phyloP scores from a whole-genome alignment of 768 basidiomycete species.

The Agrocybe pediades region DNA sequence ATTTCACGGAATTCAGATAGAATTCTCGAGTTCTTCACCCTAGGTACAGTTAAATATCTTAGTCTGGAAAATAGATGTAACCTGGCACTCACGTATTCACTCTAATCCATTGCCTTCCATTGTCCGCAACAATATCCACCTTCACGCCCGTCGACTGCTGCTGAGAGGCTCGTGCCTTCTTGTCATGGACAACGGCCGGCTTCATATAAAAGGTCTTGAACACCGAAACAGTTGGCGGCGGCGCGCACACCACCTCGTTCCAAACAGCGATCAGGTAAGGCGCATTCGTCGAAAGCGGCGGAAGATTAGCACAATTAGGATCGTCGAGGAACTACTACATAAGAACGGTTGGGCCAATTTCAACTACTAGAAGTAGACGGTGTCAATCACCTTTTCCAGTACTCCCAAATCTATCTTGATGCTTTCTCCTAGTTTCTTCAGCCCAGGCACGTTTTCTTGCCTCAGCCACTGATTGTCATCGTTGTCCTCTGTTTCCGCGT shows the following conservation, averaged over 20 bases:
- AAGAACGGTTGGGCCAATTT: constrained; percentile 15
- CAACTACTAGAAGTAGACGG: not conserved
- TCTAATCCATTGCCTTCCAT: constrained; percentile 78
- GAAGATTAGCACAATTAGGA: constrained; percentile 43
- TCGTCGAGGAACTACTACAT: constrained; percentile 65
- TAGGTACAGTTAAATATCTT: constrained; percentile 24
- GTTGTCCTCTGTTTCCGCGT: constrained; percentile 26
- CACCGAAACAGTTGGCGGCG: constrained; percentile 56
- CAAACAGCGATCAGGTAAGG: constrained; percentile 82
- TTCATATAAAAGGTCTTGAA: constrained; percentile 51
- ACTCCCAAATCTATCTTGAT: constrained; percentile 47
- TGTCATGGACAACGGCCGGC: constrained; percentile 2
- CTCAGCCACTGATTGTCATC: constrained; percentile 46
- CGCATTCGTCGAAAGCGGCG: constrained; percentile 71
- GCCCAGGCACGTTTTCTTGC: constrained; percentile 43
- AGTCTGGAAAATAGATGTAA: not conserved
- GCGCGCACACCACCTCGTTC: constrained; percentile 71
- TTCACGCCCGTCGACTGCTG: constrained; percentile 49
- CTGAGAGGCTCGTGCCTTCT: constrained; percentile 24
- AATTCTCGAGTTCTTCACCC: constrained; percentile 76
- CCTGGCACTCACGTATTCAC: constrained; percentile 82
- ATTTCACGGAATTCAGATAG: constrained; percentile 82
- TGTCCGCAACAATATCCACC: constrained; percentile 79
- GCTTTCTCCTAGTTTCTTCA: constrained; percentile 47
- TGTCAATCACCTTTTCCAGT: constrained; percentile 40